phyloP scores from a whole-genome alignment of 805 yeast species.

The Kluyveromyces wickerhamii region DNA sequence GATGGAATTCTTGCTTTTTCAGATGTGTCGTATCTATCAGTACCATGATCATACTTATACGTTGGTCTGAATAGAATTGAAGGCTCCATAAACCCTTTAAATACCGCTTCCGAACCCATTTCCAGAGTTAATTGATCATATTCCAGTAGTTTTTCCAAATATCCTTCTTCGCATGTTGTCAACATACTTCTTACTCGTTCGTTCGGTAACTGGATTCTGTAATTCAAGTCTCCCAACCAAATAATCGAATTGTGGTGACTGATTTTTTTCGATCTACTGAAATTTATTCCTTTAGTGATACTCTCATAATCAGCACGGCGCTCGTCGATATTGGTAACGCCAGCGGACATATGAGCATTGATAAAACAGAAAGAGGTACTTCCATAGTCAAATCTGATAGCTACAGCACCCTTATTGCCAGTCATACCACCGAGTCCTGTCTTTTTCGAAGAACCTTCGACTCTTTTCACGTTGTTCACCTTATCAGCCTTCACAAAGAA shows the following conservation, averaged over 20 bases:
- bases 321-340: slow-evolving; percentile 71
- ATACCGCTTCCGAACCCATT: slow-evolving; percentile 62
- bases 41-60: slow-evolving; percentile 84
- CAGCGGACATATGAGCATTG: slow-evolving; percentile 93
- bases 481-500: slow-evolving; percentile 50
- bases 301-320: slow-evolving; percentile 78
- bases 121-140: slow-evolving; percentile 76
- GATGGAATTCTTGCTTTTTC: slow-evolving; percentile 92
- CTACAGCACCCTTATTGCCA: slow-evolving; percentile 95
- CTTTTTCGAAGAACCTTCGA: slow-evolving; percentile 90
- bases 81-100: slow-evolving; percentile 69
- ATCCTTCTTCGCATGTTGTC: slow-evolving; percentile 33
- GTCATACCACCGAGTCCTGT: slow-evolving; percentile 96
- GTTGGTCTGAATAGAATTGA: slow-evolving; percentile 80
- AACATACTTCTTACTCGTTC: slow-evolving; percentile 63
- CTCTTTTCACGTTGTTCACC: slow-evolving; percentile 56
- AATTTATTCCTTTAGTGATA: slow-evolving; percentile 65
- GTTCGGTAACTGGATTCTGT: slow-evolving; percentile 62
- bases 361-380: slow-evolving; percentile 74
- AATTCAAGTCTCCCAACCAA: slow-evolving; percentile 95
- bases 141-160: slow-evolving; percentile 41
- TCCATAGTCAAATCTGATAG: slow-evolving; percentile 78
- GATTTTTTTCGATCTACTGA: slow-evolving; percentile 67
- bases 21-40: slow-evolving; percentile 72
- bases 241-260: slow-evolving; percentile 79